Percentiles rank a stretch among this genome's conserved stretches.
Evolutionary conservation across 257 asterid species (phyloP).

Genomic region (Solanum dulcamara): DNA sequence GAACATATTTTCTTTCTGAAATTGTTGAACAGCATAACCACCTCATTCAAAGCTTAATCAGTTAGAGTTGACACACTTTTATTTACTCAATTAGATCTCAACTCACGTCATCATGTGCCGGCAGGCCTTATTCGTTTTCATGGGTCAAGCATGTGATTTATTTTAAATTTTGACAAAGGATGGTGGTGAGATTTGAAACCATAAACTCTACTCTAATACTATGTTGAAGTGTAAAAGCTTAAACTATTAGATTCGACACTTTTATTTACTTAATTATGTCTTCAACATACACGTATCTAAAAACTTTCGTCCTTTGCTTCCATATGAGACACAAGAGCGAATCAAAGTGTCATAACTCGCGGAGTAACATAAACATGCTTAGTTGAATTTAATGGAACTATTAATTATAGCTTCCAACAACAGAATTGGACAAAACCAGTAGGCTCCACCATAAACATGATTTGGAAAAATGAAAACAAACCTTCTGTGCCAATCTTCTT

Average conservation of each 20-base stretch:
- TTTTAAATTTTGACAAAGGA: neutral
- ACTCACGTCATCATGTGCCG: neutral
- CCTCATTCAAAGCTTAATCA: neutral
- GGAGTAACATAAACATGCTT: neutral
- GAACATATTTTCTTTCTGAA: neutral
- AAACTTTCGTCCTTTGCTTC: neutral
- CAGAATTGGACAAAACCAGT: neutral
- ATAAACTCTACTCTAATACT: neutral
- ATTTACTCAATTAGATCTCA: neutral
- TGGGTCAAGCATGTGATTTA: neutral
- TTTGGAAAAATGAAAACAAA: constrained; percentile 3
- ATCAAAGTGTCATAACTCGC: neutral
- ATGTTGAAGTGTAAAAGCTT: neutral
- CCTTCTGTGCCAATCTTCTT: constrained; percentile 97
- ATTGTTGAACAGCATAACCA: neutral
- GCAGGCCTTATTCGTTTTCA: neutral
- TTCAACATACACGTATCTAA: neutral
- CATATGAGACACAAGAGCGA: neutral
- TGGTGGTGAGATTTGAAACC: neutral
- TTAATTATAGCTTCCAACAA: neutral
- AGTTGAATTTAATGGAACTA: neutral
- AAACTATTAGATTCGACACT: neutral
- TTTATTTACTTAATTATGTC: neutral
- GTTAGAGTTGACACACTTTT: neutral
- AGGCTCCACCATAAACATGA: neutral